Evolutionary conservation across 495 filamentous ascomycete genomes (phyloP), one percentile per base, ranked within the genome.

Genomic region (Parathielavia appendiculata): DNA sequence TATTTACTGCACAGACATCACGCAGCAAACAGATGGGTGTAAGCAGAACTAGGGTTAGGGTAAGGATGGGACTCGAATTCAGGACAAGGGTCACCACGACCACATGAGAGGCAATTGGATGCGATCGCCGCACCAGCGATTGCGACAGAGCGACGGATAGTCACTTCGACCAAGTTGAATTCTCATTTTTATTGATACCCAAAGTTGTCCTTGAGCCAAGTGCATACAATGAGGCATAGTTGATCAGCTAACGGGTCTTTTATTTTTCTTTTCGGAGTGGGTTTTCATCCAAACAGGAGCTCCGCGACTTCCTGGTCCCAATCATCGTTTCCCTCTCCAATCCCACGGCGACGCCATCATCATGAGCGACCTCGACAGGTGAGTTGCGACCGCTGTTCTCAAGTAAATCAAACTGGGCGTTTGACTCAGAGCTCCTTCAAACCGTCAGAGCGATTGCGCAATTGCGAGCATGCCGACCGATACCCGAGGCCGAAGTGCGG

Each of bases 401-500:
- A 38, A 10, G 45, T n/a, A 20, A 32, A 43, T 19, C 20, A 9
- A 10, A 14, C 41, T 57, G 35, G 26, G 26, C 26, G 26, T 30
- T 17, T 44, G 23, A 53, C 12, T 8, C 22, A 11, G 16, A 8
- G 43, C 53, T 14, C 23, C 17, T 13, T 12, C 26, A 30, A 30
- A 2, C 32, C 36, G 17, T 43, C 66, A 97, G 93, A 74, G 91
- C 91, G 47, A 98, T 98, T 72, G 85, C 86, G 64, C 91, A 93
- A 68, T 83, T 98, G 62, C 88, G 93, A 76, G 86, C 91, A 68
- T 98, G 93, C 77, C 89, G 92, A 61, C 90, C 93, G 57, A 98
- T 98, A 66, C 93, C 93, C 60, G 93, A 98, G 78, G 78, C 85
- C 45, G 88, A 96, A 70, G 95, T 98, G 50, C 87, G 93, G 64